phyloP scores from a whole-genome alignment of 2,329 filamentous ascomycete species.

The Cordyceps militaris region DNA sequence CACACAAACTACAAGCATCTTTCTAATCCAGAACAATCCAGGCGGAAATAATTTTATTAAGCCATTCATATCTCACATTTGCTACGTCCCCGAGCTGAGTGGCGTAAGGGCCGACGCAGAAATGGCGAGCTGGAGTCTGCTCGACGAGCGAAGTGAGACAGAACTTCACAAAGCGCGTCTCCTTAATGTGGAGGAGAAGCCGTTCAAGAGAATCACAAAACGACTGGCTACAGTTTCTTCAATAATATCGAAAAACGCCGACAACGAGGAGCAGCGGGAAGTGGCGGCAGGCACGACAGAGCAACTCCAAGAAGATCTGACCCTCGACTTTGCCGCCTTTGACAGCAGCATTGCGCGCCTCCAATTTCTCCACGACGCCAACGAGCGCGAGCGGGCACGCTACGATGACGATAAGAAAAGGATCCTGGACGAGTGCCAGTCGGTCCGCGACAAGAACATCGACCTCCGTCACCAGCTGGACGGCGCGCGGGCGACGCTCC shows the following conservation, averaged over 20 bases:
- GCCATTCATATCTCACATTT: neutral
- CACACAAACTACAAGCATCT: neutral
- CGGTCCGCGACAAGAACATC: slow-evolving; percentile 67
- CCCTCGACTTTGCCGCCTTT: slow-evolving; percentile 82
- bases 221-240: slow-evolving; percentile 65
- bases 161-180: slow-evolving; percentile 83
- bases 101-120: neutral
- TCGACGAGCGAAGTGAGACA: slow-evolving; percentile 71
- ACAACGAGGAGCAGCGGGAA: slow-evolving; percentile 22
- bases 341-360: slow-evolving; percentile 81
- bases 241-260: slow-evolving; percentile 38
- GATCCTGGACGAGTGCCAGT: slow-evolving; percentile 71
- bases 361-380: slow-evolving; percentile 78
- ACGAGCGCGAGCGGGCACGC: slow-evolving; percentile 72
- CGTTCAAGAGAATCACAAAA: slow-evolving; percentile 83
- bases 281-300: slow-evolving; percentile 46
- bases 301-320: slow-evolving; percentile 75
- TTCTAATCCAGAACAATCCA: neutral
- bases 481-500: slow-evolving; percentile 65
- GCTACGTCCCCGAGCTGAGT: neutral
- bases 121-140: slow-evolving; percentile 53
- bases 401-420: slow-evolving; percentile 74
- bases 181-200: slow-evolving; percentile 83
- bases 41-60: neutral
- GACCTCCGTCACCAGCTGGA: slow-evolving; percentile 69